These are phyloP conservation scores for Ganoderma resinaceum DNA, from an alignment of 1,284 basidiomycete genomes.

Conservation along the genomic window DNA sequence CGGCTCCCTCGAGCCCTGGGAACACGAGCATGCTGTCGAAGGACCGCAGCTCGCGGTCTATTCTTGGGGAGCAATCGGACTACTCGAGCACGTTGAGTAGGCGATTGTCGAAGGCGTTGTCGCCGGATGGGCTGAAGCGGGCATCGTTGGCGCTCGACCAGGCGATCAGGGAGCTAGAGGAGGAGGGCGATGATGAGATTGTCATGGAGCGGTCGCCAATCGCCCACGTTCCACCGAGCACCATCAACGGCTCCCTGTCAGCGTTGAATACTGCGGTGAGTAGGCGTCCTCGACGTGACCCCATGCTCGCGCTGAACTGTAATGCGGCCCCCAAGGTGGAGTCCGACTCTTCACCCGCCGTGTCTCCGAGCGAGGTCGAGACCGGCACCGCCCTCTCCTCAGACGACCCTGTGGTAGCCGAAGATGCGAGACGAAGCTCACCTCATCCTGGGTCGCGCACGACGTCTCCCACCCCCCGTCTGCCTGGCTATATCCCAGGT, in stretches of 20 bases:
- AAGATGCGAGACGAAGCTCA: slow-evolving; percentile 58
- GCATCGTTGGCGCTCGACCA: slow-evolving; percentile 76
- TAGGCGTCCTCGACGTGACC: slow-evolving; percentile 22
- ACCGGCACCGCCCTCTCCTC: slow-evolving; percentile 74
- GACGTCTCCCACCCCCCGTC: slow-evolving; percentile 63
- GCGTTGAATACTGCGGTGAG: slow-evolving; percentile 30
- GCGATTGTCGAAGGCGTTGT: slow-evolving; percentile 55
- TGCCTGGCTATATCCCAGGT: slow-evolving; percentile 86
- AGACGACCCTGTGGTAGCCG: slow-evolving; percentile 57
- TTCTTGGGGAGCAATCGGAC: slow-evolving; percentile 39
- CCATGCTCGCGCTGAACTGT: slow-evolving; percentile 22
- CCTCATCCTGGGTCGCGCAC: slow-evolving; percentile 49
- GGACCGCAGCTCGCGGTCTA: slow-evolving; percentile 31
- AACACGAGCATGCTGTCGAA: slow-evolving; percentile 41
- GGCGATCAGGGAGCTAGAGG: slow-evolving; percentile 72
- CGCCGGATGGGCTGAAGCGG: slow-evolving; percentile 60
- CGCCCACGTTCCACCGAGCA: slow-evolving; percentile 40
- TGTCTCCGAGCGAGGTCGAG: slow-evolving; percentile 44
- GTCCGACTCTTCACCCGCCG: slow-evolving; percentile 30
- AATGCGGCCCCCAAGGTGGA: slow-evolving; percentile 22
- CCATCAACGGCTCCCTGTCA: slow-evolving; percentile 24
- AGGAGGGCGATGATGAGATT: slow-evolving; percentile 69
- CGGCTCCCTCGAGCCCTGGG: slow-evolving; percentile 58
- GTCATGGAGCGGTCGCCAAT: slow-evolving; percentile 72
- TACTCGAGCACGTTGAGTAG: slow-evolving; percentile 28